These are phyloP conservation scores for Linnemannia schmuckeri DNA, from an alignment of 192 early-diverging fungal species.

Conservation along the genomic window DNA sequence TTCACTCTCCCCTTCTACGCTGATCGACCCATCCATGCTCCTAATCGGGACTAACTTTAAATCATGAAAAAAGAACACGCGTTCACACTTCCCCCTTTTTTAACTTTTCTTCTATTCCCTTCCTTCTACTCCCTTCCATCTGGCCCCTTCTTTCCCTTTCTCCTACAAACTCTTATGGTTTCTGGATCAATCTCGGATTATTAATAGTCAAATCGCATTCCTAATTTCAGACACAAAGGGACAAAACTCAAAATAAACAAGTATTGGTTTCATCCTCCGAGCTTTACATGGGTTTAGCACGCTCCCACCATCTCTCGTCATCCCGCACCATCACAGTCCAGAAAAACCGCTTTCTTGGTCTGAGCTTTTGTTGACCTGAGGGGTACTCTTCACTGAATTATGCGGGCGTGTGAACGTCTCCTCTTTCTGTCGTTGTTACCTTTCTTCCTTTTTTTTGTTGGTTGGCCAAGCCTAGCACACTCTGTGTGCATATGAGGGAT, in stretches of 20 bases:
- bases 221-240: neutral
- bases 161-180: neutral
- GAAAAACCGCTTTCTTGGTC: neutral
- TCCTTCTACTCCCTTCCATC: neutral
- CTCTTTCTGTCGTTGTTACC: too few relatives aligned
- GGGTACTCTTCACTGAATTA: neutral
- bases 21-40: neutral
- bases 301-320: neutral
- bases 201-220: neutral
- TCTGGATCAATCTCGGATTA: neutral
- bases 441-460: neutral
- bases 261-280: neutral
- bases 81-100: neutral
- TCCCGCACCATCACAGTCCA: neutral
- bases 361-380: too few relatives aligned
- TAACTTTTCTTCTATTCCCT: neutral
- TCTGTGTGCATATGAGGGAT: neutral
- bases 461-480: neutral
- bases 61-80: neutral
- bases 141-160: neutral
- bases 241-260: neutral
- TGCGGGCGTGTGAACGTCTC: neutral
- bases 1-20: too few relatives aligned
- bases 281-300: neutral
- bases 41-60: neutral